phyloP scores from a whole-genome alignment of 2,329 filamentous ascomycete species.

The Dendryphion nanum region DNA sequence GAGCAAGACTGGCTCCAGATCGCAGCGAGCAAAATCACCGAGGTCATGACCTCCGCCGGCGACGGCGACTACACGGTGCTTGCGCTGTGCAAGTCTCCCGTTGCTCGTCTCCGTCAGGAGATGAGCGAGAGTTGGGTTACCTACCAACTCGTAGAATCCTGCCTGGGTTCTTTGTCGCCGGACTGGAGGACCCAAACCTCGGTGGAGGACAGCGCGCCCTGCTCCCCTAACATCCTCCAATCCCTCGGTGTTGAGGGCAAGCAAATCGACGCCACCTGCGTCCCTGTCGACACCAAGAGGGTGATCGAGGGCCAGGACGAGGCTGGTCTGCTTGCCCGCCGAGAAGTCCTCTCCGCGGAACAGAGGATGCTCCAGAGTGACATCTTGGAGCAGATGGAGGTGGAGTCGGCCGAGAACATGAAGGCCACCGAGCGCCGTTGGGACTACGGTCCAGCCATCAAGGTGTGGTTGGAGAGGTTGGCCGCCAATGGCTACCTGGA shows the following conservation, averaged over 20 bases:
- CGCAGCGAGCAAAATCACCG: conserved; percentile 63
- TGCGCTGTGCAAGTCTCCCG: conserved; percentile 68
- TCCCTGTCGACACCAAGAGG: conserved; percentile 11
- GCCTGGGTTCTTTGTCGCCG: conserved; percentile 38
- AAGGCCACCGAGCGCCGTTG: conserved; percentile 57
- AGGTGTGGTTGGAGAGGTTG: conserved; percentile 67
- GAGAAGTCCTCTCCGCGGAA: conserved; percentile 11
- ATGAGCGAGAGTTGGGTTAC: conserved; percentile 47
- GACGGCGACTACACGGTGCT: conserved; percentile 75
- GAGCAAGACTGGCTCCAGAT: conserved; percentile 64
- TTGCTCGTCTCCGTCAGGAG: conserved; percentile 47
- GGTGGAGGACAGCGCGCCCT: conserved; percentile 18
- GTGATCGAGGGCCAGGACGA: conserved; percentile 20
- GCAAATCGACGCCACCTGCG: conserved; percentile 11
- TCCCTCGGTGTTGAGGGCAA: conserved; percentile 12
- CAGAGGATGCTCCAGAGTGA: conserved; percentile 28
- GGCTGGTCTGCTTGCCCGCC: conserved; percentile 18
- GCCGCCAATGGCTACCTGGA: conserved; percentile 63
- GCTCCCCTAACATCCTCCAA: conserved; percentile 13
- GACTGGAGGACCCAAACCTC: conserved; percentile 45
- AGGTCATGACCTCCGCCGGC: conserved; percentile 65
- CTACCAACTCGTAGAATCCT: conserved; percentile 41
- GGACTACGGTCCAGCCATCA: conserved; percentile 69
- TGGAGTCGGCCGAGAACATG: conserved; percentile 50
- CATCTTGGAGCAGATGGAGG: conserved; percentile 51